A percentile compares a stretch with the other conserved stretches of the same genome.
Evolutionary conservation across 2,329 filamentous ascomycete species (phyloP).

Genomic region (Fusarium euwallaceae): DNA sequence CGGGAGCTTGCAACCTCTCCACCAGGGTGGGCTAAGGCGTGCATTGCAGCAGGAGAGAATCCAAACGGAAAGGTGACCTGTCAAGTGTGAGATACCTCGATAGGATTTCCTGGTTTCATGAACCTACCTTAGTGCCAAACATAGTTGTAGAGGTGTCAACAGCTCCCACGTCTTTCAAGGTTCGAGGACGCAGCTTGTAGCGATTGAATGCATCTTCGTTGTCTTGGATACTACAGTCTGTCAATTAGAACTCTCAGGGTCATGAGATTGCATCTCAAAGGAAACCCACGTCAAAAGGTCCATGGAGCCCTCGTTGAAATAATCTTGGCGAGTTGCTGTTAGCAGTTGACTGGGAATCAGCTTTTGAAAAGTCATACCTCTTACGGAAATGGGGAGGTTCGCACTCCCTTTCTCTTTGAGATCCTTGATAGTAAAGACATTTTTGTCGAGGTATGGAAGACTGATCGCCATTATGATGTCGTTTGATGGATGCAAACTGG

Average conservation of each 20-base stretch:
- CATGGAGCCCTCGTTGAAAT: neutral
- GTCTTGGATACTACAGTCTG: neutral
- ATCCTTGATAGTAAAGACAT: neutral
- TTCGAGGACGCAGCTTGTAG: neutral
- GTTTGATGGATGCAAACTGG: neutral
- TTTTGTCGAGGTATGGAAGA: neutral
- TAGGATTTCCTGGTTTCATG: neutral
- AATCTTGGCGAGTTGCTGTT: neutral
- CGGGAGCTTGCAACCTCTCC: neutral
- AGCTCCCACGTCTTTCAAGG: neutral
- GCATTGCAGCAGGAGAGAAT: neutral
- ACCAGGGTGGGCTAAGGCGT: neutral
- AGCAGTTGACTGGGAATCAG: neutral
- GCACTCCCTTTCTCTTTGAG: neutral
- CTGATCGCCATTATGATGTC: neutral
- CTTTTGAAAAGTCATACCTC: neutral
- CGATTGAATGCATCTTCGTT: neutral
- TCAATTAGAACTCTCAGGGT: neutral
- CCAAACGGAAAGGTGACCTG: neutral
- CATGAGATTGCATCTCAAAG: neutral
- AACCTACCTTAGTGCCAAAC: neutral
- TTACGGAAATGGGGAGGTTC: neutral
- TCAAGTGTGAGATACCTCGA: neutral
- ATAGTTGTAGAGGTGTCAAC: neutral
- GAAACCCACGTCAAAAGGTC: neutral